phyloP scores from a whole-genome alignment of 345 rosid genomes.

The Balakata baccata region DNA sequence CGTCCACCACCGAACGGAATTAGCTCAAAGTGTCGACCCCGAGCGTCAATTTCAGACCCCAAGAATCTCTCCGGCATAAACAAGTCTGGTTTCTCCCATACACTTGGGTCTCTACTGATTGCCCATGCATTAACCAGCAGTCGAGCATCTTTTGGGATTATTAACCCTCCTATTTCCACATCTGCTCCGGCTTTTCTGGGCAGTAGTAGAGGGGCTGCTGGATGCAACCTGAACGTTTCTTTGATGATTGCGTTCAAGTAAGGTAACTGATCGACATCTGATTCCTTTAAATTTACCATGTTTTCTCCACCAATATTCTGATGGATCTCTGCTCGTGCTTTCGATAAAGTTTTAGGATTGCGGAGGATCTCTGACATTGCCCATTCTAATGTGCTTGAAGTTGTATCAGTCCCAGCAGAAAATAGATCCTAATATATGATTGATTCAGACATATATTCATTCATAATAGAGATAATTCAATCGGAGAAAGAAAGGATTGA shows the following conservation, averaged over 20 bases:
- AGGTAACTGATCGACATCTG: conserved; percentile 17
- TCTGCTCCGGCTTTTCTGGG: neutral
- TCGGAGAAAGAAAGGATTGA: no score
- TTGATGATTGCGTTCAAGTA: conserved; percentile 6
- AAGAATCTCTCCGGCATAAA: conserved; percentile 8
- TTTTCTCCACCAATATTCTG: conserved; percentile 19
- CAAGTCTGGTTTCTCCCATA: neutral
- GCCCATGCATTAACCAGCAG: conserved; percentile 18
- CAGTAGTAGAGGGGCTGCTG: neutral
- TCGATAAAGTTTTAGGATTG: conserved; percentile 10
- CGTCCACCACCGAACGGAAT: conserved; percentile 6
- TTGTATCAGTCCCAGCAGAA: conserved; percentile 42
- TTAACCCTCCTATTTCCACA: conserved; percentile 3
- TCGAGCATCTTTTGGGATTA: conserved; percentile 8
- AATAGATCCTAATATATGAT: conserved; percentile 17
- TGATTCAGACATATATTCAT: no score
- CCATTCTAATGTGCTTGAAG: conserved; percentile 29
- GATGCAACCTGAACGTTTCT: conserved; percentile 6
- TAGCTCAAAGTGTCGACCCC: neutral
- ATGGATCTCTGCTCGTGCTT: conserved; percentile 27
- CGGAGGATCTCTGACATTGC: conserved; percentile 27
- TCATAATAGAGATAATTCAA: no score
- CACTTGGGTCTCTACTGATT: conserved; percentile 22
- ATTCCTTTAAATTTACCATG: conserved; percentile 31
- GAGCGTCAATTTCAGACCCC: neutral